Evolutionary conservation across 2,329 filamentous ascomycete genomes (phyloP), one percentile per base, ranked within the genome.

Genomic region (Fusarium sp.): DNA sequence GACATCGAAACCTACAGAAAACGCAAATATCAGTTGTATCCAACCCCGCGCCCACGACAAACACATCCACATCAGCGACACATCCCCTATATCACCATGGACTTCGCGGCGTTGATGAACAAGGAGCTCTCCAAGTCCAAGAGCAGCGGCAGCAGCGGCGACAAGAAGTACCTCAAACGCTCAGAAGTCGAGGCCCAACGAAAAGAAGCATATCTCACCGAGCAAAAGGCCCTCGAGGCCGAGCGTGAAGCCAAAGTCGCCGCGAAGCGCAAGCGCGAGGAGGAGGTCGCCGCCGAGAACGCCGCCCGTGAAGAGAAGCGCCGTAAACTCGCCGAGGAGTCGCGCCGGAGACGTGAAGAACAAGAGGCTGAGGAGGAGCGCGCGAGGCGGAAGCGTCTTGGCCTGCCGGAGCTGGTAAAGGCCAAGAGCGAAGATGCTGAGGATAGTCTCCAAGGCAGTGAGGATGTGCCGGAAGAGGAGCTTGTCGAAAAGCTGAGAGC

Each of bases 81-180:
- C 59, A 27, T 18, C 11, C 6, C 57, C 45, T 22, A 45, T 33
- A 11, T 72, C 81, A 87, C 71, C 76, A 99, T 99, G 97, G 95
- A 99, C 84, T 99, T 99, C 86, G 95, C 95, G 71, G 91, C 95
- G 39, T 87, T 99, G 57, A 97, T 99, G 94, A 92, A 94, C 79
- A 93, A 95, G 81, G 95, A 98, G 84, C 97, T 99, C 80, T 91
- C 94, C 79, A 97, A 97, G 83, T 88, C 92, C 76, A 94, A 94
- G 83, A 84, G 88, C 64, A 76, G 84, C 48, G 76, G 84, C 41
- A 76, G 84, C 62, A 73, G 83, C 39, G 82, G 85, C 18, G 79
- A 83, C 43, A 92, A 93, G 79, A 98, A 97, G 83, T 98, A 95
- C 82, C 85, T 94, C 73, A 95, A 94, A 78, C 94, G 95, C 75